phyloP scores from a whole-genome alignment of 139 green algal species.

The Chlorella sorokiniana region DNA sequence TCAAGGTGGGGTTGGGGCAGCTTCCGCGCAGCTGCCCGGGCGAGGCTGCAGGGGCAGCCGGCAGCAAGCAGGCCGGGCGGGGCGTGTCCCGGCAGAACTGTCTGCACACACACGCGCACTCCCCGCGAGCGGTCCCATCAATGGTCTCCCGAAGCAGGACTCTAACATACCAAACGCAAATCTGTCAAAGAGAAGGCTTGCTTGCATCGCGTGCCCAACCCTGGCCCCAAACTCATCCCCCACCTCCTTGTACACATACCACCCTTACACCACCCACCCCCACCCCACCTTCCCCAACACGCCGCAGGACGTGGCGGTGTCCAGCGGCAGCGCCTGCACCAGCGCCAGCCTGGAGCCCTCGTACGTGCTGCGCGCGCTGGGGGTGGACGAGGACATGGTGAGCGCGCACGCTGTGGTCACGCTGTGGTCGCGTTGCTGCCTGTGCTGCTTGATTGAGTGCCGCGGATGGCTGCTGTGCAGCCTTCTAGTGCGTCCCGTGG shows the following conservation, averaged over 20 bases:
- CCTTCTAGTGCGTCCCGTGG: no score
- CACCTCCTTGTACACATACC: not conserved
- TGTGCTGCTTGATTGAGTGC: not conserved
- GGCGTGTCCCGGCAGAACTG: no score
- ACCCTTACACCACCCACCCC: not conserved
- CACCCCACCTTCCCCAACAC: not conserved
- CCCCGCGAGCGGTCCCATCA: no score
- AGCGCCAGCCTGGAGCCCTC: constrained; percentile 92
- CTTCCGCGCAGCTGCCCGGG: not conserved
- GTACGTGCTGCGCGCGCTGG: constrained; percentile 97
- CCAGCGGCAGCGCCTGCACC: constrained; percentile 92
- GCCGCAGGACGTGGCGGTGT: constrained; percentile 85
- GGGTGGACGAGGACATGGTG: constrained; percentile 99
- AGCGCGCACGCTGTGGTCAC: constrained; percentile 70
- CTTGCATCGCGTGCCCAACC: no score
- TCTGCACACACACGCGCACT: no score
- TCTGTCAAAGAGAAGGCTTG: no score
- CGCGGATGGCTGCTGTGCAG: no score
- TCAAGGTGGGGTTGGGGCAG: constrained; percentile 74
- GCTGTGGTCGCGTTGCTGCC: not conserved
- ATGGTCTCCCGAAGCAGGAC: no score
- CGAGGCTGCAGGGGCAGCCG: no score
- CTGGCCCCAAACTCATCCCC: no score
- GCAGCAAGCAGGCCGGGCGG: no score
- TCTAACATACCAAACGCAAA: no score